Evolutionary conservation across 2,329 filamentous ascomycete genomes (phyloP).

Genomic region (Botrytis elliptica): DNA sequence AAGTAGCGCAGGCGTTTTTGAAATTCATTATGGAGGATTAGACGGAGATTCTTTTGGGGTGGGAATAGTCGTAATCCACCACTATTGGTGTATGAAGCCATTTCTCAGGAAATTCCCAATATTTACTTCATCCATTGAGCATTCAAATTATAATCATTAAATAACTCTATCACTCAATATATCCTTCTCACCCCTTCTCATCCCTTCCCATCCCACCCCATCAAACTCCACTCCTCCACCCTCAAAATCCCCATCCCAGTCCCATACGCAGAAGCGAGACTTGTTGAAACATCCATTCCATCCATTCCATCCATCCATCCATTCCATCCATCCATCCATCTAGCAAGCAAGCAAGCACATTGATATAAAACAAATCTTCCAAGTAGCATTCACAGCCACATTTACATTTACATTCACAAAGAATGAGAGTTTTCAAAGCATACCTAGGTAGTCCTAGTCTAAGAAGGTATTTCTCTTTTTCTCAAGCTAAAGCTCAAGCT

Average conservation of each 20-base stretch:
- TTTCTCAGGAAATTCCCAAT: background rate
- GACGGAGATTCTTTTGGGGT: too few relatives aligned
- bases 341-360: too few relatives aligned
- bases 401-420: background rate
- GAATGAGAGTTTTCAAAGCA: background rate
- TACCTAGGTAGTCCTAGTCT: too few relatives aligned
- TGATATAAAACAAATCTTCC: too few relatives aligned
- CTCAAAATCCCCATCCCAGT: too few relatives aligned
- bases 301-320: too few relatives aligned
- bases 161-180: background rate
- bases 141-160: background rate
- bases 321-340: too few relatives aligned
- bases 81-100: background rate
- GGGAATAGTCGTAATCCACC: too few relatives aligned
- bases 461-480: too few relatives aligned
- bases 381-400: background rate
- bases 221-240: background rate
- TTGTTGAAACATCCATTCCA: too few relatives aligned
- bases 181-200: background rate
- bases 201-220: background rate
- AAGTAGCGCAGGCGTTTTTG: constrained; percentile 71
- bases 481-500: too few relatives aligned
- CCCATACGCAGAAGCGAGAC: too few relatives aligned
- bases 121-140: background rate
- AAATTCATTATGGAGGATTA: constrained; percentile 65